Base-by-base conservation (phyloP, 805 yeast genomes). In the Candida nanaspora region DNA sequence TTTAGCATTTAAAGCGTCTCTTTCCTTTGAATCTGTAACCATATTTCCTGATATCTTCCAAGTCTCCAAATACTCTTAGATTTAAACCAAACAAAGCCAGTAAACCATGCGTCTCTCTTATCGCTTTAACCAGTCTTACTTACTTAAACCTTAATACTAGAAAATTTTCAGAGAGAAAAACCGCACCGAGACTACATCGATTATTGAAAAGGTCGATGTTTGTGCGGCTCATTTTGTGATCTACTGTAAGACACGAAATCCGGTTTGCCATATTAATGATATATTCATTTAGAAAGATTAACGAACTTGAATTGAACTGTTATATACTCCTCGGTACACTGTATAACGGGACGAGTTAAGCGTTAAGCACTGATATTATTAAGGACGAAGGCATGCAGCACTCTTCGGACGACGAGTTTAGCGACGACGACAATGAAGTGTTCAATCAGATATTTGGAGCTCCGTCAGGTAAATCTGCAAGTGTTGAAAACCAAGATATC, bases 11-110 rank as follows among this genome's bases (percentile, higher is more conserved):
- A 59, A 46, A 37, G 68, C 65, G 49, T 66, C 72, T 62, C 74
- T 66, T 39, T 70, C 68, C 53, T 65, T 61, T 20, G 76, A 68
- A 60, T 71, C 72, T 48, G 59, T 67, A 40, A 69, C 76, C 76
- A 70, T 69, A 22, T 22, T 43, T 39, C 26, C 10, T n/a, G n/a
- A n/a, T n/a, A n/a, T n/a, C n/a, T n/a, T 23, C 26, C 37, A 26
- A 28, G 16, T 23, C 7, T 23, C 26, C 26, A 23, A 23, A 20
- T n/a, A 27, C 41, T 26, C 29, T 28, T 25, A 18, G 14, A 27
- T n/a, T n/a, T n/a, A n/a, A n/a, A n/a, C n/a, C n/a, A n/a, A n/a
- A n/a, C n/a, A n/a, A n/a, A n/a, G n/a, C n/a, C n/a, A n/a, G n/a
- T n/a, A n/a, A n/a, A n/a, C n/a, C n/a, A n/a, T n/a, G n/a, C n/a